phyloP scores from a whole-genome alignment of 2,329 filamentous ascomycete species.

The Dissoconium aciculare region DNA sequence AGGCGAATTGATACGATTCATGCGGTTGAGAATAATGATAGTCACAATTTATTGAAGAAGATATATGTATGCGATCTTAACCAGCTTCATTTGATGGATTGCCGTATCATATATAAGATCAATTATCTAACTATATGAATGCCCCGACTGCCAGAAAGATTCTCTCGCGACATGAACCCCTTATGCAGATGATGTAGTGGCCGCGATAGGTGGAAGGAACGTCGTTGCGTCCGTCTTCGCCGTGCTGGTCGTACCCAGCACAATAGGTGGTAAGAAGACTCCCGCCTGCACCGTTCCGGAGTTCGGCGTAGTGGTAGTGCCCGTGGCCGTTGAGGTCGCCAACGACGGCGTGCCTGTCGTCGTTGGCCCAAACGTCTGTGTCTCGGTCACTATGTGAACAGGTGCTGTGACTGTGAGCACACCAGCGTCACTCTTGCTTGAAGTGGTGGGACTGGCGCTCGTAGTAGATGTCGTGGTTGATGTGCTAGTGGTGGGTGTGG shows the following conservation, averaged over 20 bases:
- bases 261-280: background rate
- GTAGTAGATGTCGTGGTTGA: background rate
- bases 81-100: too few relatives aligned
- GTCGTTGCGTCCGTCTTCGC: too few relatives aligned
- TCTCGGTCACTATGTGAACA: background rate
- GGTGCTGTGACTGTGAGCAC: background rate
- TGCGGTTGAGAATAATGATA: too few relatives aligned
- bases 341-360: background rate
- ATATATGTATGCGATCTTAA: too few relatives aligned
- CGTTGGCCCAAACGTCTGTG: background rate
- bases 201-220: too few relatives aligned
- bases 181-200: too few relatives aligned
- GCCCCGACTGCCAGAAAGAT: too few relatives aligned
- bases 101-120: too few relatives aligned
- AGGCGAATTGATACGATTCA: background rate
- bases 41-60: too few relatives aligned
- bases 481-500: constrained; percentile 1
- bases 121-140: too few relatives aligned
- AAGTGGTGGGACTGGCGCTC: background rate
- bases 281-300: background rate
- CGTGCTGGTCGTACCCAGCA: too few relatives aligned
- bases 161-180: too few relatives aligned
- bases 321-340: background rate
- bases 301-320: background rate
- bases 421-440: background rate